Base-by-base conservation (phyloP, 805 yeast genomes). In the Metschnikowia orientalis region DNA sequence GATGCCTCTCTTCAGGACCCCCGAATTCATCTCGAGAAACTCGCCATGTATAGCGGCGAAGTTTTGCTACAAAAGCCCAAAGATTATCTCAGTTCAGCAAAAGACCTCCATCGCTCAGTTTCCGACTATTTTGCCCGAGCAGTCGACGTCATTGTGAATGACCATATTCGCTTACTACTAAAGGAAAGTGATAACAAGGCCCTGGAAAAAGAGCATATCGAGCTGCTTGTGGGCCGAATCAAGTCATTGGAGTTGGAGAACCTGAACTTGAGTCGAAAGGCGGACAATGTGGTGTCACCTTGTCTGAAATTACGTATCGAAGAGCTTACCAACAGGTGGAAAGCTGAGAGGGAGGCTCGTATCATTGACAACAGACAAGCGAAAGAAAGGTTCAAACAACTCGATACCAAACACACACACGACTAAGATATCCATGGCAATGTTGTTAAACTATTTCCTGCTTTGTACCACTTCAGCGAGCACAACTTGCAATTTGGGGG, bases 281-380 rank as follows among this genome's bases (percentile, higher is more conserved):
- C 32, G 6, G 38, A 32, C 12, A 37, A 42, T 4, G 12, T 23
- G n/a, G 27, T 42, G 14, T 40, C 42, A 17, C 70, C 72, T 11
- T 56, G 72, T 19, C 54, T 69, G 28, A 64, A 62, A 35, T 45
- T 77, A 28, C 62, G 87, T 34, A 59, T 81, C 10, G 79, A 75
- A 15, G 87, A 79, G 43, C 53, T 83, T 26, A 74, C 75, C 24
- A 73, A 65, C 41, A 66, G 80, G 47, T 79, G 85, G 81, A 77
- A 78, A 46, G 67, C 77, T 5, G 89, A 83, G 41, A 63, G 87
- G 40, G 92, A 82, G 52, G 73, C 82, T 12, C 57, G 88, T 18
- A 72, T 73, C 13, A 64, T 77, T 35, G 89, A 82, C 44, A 66
- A 68, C 33, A 67, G 67, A 22, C 79, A 79, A 22, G 75, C 82